Evolutionary conservation across 2,329 filamentous ascomycete genomes (phyloP), one percentile per base, ranked within the genome.

Genomic region (Colletotrichum cuscutae): DNA sequence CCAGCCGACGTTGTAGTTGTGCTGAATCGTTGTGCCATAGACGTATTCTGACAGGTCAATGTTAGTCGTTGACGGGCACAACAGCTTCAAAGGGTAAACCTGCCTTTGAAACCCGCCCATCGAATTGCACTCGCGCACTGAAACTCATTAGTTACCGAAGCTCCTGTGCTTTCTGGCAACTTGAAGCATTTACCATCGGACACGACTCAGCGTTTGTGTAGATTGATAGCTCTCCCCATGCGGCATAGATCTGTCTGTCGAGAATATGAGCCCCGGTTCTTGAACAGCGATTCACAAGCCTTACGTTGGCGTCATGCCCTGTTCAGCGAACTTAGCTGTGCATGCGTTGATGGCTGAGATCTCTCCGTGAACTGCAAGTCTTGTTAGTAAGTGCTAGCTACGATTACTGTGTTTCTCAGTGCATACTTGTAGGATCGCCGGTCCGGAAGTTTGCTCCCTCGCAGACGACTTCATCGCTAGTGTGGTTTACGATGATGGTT

Each of bases 171-270:
- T 4, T 11, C 2, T 22, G 15, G 15, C 1, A 1, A 49, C 42
- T 42, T 7, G 8, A 13, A 1, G 4, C 5, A 5, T 13, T 8
- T 30, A 71, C 68, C 85, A 90, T 90, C 4, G 88, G 86, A 77
- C 88, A 90, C 61, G 84, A 86, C 77, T 90, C 88, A 0, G 85
- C 88, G 76, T 88, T 90, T 15, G 88, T 90, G 78, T 90, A 90
- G 3, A 90, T 78, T 4, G 84, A 84, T 7, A 90, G 78, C 13
- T 81, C 75, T 6, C 78, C 73, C 75, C 87, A 89, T 0, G 88
- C 88, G 2, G 76, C 78, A 13, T 83, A 76, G 0, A 86, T 83
- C 61, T 86, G 13, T 2, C 66, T 72, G 7, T 2, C 7, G n/a
- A 12, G 2, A n/a, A 9, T n/a, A 12, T 11, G 7, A 28, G 5